phyloP scores from a whole-genome alignment of 805 yeast genomes.

The Metschnikowia bowlesiae region DNA sequence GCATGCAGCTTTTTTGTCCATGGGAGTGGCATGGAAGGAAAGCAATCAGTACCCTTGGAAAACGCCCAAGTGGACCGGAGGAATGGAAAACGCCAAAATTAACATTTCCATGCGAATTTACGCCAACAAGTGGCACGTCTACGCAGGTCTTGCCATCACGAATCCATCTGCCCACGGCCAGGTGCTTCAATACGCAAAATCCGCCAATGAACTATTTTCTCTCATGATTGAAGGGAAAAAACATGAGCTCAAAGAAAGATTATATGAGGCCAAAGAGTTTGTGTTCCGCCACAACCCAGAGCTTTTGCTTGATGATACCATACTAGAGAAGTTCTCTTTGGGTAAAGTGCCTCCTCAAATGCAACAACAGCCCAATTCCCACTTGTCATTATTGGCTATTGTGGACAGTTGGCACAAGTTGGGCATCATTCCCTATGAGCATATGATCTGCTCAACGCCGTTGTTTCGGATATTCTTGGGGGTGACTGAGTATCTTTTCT shows the following conservation, averaged over 20 bases:
- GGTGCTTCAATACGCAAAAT: slow-evolving; percentile 80
- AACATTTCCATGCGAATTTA: slow-evolving; percentile 87
- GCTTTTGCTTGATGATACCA: slow-evolving; percentile 67
- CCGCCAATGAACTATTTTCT: slow-evolving; percentile 77
- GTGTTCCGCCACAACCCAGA: slow-evolving; percentile 68
- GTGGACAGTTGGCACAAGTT: slow-evolving; percentile 90
- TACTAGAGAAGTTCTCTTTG: slow-evolving; percentile 76
- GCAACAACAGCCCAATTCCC: slow-evolving; percentile 71
- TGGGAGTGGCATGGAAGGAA: slow-evolving; percentile 95
- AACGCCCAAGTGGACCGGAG: slow-evolving; percentile 81
- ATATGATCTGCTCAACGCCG: slow-evolving; percentile 95
- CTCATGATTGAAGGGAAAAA: slow-evolving; percentile 70
- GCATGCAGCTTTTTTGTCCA: slow-evolving; percentile 92
- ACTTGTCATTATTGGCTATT: slow-evolving; percentile 79
- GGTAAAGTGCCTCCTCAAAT: slow-evolving; percentile 65
- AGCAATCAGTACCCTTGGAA: slow-evolving; percentile 89
- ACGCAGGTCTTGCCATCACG: slow-evolving; percentile 94
- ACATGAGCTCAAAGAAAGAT: slow-evolving; percentile 53
- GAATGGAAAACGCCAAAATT: slow-evolving; percentile 92
- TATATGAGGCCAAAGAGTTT: slow-evolving; percentile 61
- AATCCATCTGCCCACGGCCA: slow-evolving; percentile 93
- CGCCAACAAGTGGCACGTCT: slow-evolving; percentile 96
- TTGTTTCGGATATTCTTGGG: slow-evolving; percentile 86
- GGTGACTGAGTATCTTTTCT: slow-evolving; percentile 86
- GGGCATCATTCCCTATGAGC: slow-evolving; percentile 90